A percentile compares a stretch with the other conserved stretches of the same genome.
Conservation (phyloP, 352 stramenopile genomes). For the Phytophthora aleatoria region DNA sequence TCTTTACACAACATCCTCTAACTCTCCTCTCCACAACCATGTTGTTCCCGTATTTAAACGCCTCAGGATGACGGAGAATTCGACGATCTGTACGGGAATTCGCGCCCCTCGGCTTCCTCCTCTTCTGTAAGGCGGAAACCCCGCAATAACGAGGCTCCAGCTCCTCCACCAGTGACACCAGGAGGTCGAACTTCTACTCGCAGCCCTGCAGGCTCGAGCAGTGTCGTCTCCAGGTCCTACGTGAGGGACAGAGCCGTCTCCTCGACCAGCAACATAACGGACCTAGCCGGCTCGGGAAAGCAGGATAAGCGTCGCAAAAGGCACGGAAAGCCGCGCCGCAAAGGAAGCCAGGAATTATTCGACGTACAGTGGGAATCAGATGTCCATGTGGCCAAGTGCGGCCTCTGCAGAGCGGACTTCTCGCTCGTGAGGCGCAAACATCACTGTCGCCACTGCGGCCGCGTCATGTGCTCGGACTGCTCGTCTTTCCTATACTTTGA, state of each 20-base stretch:
- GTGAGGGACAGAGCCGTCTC: slow-evolving; percentile 28
- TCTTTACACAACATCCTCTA: not conserved
- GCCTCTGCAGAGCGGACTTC: slow-evolving; percentile 61
- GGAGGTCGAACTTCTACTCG: not conserved
- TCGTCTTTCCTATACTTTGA: slow-evolving; percentile 71
- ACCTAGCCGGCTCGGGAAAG: slow-evolving; percentile 21
- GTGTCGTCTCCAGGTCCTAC: slow-evolving; percentile 30
- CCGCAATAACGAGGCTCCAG: slow-evolving; percentile 10
- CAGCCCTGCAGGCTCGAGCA: slow-evolving; percentile 30
- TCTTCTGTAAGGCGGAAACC: slow-evolving; percentile 1
- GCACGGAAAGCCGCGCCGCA: slow-evolving; percentile 39
- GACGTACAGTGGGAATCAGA: slow-evolving; percentile 70
- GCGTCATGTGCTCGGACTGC: slow-evolving; percentile 80
- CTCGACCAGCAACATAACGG: slow-evolving; percentile 23
- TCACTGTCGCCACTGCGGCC: slow-evolving; percentile 75
- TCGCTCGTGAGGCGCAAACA: slow-evolving; percentile 77
- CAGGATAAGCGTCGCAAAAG: slow-evolving; percentile 16
- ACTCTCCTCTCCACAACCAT: slow-evolving; percentile 10
- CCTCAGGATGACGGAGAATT: slow-evolving; percentile 75
- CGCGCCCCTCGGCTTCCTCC: slow-evolving; percentile 13
- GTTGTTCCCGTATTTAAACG: slow-evolving; percentile 4
- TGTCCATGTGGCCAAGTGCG: slow-evolving; percentile 44
- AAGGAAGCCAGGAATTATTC: slow-evolving; percentile 66
- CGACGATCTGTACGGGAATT: slow-evolving; percentile 69
- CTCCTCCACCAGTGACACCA: slow-evolving; percentile 3